These are phyloP conservation scores for Vachellia collinsii DNA, from an alignment of 306 rosid species.

Conservation along the genomic window DNA sequence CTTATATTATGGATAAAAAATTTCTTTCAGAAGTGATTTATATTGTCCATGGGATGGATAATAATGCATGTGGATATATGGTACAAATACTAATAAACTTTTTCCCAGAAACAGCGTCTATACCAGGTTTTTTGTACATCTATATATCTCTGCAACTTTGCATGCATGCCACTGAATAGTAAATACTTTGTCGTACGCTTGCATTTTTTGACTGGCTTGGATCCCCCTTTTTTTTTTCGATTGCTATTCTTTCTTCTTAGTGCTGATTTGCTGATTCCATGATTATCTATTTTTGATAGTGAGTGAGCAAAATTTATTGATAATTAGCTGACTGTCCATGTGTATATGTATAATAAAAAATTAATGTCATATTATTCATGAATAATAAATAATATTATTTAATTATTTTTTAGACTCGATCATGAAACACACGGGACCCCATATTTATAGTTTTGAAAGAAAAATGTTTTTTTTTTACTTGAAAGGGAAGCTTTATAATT, in stretches of 20 bases:
- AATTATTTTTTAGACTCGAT: not conserved
- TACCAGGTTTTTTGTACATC: slow-evolving; percentile 23
- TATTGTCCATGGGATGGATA: too few species aligned
- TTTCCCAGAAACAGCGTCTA: slow-evolving; percentile 31
- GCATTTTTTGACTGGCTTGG: slow-evolving; percentile 23
- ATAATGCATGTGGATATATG: not conserved
- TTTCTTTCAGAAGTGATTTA: too few species aligned
- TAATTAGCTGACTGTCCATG: not conserved
- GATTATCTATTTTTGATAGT: not conserved
- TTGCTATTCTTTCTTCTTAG: not conserved
- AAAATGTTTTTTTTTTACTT: not conserved
- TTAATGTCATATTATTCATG: not conserved
- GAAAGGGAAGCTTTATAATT: not conserved
- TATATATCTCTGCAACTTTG: slow-evolving; percentile 20
- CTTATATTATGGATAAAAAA: too few species aligned
- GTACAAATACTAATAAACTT: not conserved
- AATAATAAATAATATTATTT: not conserved
- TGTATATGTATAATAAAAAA: too few species aligned
- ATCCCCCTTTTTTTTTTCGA: too few species aligned
- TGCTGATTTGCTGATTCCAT: not conserved
- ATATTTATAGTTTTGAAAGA: not conserved
- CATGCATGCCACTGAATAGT: slow-evolving; percentile 35
- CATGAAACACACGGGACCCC: not conserved
- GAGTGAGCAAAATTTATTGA: not conserved
- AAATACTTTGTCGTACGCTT: slow-evolving; percentile 11